These are phyloP conservation scores for Melampsora americana DNA, from an alignment of 1,284 basidiomycete genomes.

Conservation along the genomic window DNA sequence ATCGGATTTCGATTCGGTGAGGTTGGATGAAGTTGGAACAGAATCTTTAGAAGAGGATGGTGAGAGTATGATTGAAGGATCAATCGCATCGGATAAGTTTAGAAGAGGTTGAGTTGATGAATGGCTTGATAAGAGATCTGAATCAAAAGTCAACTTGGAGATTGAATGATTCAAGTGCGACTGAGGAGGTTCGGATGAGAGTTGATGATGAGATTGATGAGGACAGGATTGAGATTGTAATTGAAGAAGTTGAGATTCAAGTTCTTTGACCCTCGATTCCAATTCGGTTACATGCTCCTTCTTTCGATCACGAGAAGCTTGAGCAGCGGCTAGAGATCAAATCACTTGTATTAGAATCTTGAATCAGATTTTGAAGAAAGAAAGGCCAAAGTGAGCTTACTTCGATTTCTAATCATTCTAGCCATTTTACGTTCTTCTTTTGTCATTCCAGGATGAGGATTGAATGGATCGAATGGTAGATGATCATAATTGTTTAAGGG, in stretches of 20 bases:
- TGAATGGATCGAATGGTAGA: slow-evolving; percentile 37
- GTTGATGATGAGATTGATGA: slow-evolving; percentile 12
- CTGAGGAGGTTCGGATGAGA: not conserved
- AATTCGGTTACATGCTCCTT: slow-evolving; percentile 39
- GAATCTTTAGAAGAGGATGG: slow-evolving; percentile 11
- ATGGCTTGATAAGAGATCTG: not conserved
- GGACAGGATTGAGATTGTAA: not conserved
- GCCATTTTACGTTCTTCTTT: slow-evolving; percentile 43
- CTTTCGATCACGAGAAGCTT: slow-evolving; percentile 40
- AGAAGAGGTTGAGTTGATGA: not conserved
- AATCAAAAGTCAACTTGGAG: not conserved
- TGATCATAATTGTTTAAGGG: not conserved
- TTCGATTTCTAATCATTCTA: slow-evolving; percentile 43
- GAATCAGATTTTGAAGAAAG: not conserved
- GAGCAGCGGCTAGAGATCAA: slow-evolving; percentile 29
- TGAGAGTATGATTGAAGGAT: slow-evolving; percentile 34
- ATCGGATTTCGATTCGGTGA: not conserved
- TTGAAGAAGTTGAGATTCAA: slow-evolving; percentile 7
- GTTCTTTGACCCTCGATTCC: slow-evolving; percentile 25
- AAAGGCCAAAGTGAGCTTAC: slow-evolving; percentile 11
- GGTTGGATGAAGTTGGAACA: not conserved
- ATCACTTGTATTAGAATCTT: not conserved
- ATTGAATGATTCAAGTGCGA: not conserved
- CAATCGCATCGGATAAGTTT: slow-evolving; percentile 4
- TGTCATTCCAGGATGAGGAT: slow-evolving; percentile 40